Conservation (phyloP, 345 rosid species). For the Erysimum cheiranthoides region DNA sequence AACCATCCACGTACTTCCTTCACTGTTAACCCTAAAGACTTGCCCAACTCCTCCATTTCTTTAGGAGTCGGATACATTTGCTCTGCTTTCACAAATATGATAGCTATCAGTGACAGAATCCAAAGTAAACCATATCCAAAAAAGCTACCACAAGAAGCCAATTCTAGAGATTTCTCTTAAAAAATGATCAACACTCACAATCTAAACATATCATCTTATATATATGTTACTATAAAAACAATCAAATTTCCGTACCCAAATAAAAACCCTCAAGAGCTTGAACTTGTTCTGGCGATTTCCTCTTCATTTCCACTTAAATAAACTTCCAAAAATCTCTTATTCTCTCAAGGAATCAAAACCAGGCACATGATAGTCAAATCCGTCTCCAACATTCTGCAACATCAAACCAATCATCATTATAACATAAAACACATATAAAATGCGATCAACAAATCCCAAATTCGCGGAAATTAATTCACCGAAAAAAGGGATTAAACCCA, state of each 20-base stretch:
- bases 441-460: conserved; percentile 24
- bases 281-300: conserved; percentile 74
- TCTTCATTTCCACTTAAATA: conserved; percentile 54
- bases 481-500: not conserved
- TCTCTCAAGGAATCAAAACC: conserved; percentile 6
- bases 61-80: conserved; percentile 60
- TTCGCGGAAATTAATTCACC: not conserved
- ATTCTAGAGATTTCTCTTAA: conserved; percentile 1
- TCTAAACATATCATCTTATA: not conserved
- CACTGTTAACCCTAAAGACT: conserved; percentile 61
- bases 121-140: not conserved
- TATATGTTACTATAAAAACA: not conserved
- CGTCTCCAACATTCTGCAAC: conserved; percentile 44
- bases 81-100: conserved; percentile 52
- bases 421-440: conserved; percentile 1
- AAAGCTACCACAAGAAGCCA: not conserved
- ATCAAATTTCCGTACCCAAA: conserved; percentile 49
- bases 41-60: conserved; percentile 64
- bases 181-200: not conserved
- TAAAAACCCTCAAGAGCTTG: conserved; percentile 71
- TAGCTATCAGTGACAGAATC: not conserved
- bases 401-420: conserved; percentile 18
- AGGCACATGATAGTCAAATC: conserved; percentile 28
- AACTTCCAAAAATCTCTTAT: not conserved
- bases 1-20: conserved; percentile 85